Percentiles rank a stretch among this genome's conserved stretches.
These are phyloP conservation scores for Tetracladium setigerum DNA, from an alignment of 495 filamentous ascomycete species.

Conservation along the genomic window DNA sequence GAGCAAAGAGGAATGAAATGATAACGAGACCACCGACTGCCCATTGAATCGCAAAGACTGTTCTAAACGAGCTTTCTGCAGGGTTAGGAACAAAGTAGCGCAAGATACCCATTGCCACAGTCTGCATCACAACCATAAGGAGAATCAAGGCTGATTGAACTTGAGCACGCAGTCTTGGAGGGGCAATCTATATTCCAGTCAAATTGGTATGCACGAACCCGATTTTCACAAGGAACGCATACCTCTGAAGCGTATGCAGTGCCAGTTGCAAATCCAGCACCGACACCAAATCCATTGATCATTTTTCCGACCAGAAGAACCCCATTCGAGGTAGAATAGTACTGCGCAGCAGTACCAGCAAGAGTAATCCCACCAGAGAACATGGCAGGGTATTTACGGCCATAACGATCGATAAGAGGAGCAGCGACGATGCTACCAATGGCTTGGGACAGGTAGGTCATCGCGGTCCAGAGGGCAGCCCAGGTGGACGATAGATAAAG, in stretches of 20 bases:
- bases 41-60: constrained; percentile 19
- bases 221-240: background rate
- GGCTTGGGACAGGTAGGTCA: constrained; percentile 17
- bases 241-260: constrained; percentile 21
- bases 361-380: background rate
- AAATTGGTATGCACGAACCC: background rate
- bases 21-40: constrained; percentile 11
- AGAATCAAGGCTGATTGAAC: constrained; percentile 16
- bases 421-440: constrained; percentile 15
- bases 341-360: background rate
- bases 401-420: constrained; percentile 12
- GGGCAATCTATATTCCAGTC: background rate
- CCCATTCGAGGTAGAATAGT: constrained; percentile 4
- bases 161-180: background rate
- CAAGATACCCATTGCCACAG: constrained; percentile 15
- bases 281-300: constrained; percentile 10
- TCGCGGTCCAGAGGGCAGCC: constrained; percentile 19
- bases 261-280: constrained; percentile 7
- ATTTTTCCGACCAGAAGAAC: constrained; percentile 19
- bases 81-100: constrained; percentile 16
- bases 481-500: constrained; percentile 18
- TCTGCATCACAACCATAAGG: constrained; percentile 19
- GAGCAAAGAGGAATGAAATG: constrained; percentile 12
- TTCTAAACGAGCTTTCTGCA: constrained; percentile 8
- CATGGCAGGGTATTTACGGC: constrained; percentile 7